Base-by-base conservation (phyloP, 2,329 filamentous ascomycete genomes). In the Aspergillus fijiensis region DNA sequence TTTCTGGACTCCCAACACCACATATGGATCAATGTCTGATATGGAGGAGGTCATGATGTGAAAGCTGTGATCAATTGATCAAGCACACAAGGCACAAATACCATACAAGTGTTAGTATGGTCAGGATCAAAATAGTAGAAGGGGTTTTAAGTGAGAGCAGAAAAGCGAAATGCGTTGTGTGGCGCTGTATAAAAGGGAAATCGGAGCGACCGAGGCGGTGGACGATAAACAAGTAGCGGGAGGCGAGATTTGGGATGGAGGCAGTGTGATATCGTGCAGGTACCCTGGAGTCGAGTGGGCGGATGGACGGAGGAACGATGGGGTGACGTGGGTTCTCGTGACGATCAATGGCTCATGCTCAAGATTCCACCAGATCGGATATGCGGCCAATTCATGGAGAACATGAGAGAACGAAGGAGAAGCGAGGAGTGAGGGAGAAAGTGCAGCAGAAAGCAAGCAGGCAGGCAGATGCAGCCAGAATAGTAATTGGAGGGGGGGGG, bases 11-110 rank as follows among this genome's bases (percentile, higher is more conserved):
- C 90, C 90, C 53, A 97, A 83, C 57, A 85, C 82, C 70, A 82
- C 85, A 81, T 96, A 96, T 52, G 92, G 94, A 79, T 98, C 91
- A 63, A 86, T 70, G 62, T 74, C 70, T 55, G 69, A 70, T 35
- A 35, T 35, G 51, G 63, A 50, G 31, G 68, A 68, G 48, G 63
- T 67, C 67, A 74, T 73, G 60, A 59, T 70, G 49, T 57, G 56
- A 42, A 52, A 60, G 64, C 50, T 55, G 60, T 58, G 25, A 49
- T 53, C 27, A 35, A 54, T 33, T 56, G 48, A 51, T 53, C 47
- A 51, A 35, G 56, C 56, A 63, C 65, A 69, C 66, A 63, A 66
- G 59, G 48, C 54, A 62, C 39, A 55, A 12, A 48, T 52, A 51
- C 59, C 33, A 59, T 54, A 48, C 29, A 25, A 29, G 21, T 25